A percentile compares a stretch with the other conserved stretches of the same genome.
Evolutionary conservation across 257 asterid genomes (phyloP).

Genomic region (Ilex aquifolium): DNA sequence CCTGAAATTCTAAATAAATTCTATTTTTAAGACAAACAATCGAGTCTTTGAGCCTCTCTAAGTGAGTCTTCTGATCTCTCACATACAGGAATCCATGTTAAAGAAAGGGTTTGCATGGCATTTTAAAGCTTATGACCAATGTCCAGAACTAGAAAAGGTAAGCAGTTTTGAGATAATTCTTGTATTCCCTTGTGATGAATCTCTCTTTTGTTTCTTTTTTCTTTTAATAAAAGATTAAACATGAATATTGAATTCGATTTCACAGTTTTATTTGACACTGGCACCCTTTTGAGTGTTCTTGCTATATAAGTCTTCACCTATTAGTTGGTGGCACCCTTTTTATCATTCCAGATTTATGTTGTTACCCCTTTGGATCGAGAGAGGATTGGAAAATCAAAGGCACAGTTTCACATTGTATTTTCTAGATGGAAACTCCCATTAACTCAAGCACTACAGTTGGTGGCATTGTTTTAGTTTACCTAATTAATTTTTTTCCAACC

Average conservation of each 20-base stretch:
- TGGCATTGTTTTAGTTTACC: constrained; percentile 17
- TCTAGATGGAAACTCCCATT: constrained; percentile 17
- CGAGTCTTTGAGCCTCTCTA: too few relatives aligned
- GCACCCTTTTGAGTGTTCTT: neutral
- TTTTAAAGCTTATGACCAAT: too few relatives aligned
- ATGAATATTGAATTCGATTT: neutral
- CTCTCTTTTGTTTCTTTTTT: neutral
- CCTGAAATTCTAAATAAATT: too few relatives aligned
- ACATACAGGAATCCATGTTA: too few relatives aligned
- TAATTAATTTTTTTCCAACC: constrained; percentile 35
- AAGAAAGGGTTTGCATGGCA: too few relatives aligned
- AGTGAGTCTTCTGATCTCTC: too few relatives aligned
- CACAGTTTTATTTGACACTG: neutral
- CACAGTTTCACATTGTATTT: constrained; percentile 72
- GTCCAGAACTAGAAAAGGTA: too few relatives aligned
- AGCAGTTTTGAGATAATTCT: too few relatives aligned
- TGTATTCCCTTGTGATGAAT: too few relatives aligned
- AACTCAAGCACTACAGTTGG: constrained; percentile 17
- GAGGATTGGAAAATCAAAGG: constrained; percentile 73
- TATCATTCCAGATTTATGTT: constrained; percentile 60
- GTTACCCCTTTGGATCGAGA: constrained; percentile 95
- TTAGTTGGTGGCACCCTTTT: neutral
- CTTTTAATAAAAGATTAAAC: too few relatives aligned
- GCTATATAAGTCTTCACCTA: neutral
- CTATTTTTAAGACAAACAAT: too few relatives aligned